phyloP scores from a whole-genome alignment of 1,284 basidiomycete species.

The Microbotryum saponariae region DNA sequence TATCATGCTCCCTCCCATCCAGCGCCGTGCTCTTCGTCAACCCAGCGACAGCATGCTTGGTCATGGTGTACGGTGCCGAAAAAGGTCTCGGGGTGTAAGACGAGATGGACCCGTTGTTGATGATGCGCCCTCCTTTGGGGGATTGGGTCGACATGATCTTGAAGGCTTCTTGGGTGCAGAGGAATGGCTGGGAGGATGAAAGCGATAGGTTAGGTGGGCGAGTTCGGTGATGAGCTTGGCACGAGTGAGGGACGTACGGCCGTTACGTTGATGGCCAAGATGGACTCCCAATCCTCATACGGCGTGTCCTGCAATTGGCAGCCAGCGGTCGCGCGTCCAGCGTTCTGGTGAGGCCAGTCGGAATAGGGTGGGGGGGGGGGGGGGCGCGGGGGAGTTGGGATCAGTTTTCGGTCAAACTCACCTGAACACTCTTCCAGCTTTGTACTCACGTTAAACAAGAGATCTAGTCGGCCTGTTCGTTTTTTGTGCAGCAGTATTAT shows the following conservation, averaged over 20 bases:
- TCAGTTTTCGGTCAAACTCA: not conserved
- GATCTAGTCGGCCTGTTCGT: slow-evolving; percentile 55
- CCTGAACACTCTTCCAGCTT: not conserved
- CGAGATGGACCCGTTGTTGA: slow-evolving; percentile 75
- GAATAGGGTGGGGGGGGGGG: too few relatives aligned
- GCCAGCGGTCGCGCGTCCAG: slow-evolving; percentile 51
- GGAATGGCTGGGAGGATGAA: slow-evolving; percentile 46
- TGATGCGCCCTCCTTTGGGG: slow-evolving; percentile 62
- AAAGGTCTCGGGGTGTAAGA: slow-evolving; percentile 61
- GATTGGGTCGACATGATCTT: slow-evolving; percentile 61
- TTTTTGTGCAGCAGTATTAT: not conserved
- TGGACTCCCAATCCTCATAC: slow-evolving; percentile 54
- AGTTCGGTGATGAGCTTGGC: not conserved
- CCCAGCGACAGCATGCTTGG: slow-evolving; percentile 70
- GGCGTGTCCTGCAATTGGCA: slow-evolving; percentile 58
- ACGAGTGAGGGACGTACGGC: slow-evolving; percentile 38
- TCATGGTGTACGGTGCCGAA: slow-evolving; percentile 59
- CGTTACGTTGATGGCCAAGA: slow-evolving; percentile 62
- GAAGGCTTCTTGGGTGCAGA: slow-evolving; percentile 70
- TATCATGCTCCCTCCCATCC: slow-evolving; percentile 63
- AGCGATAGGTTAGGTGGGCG: not conserved
- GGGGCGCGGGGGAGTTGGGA: not conserved
- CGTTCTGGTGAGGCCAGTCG: slow-evolving; percentile 38
- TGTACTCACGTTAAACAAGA: slow-evolving; percentile 62
- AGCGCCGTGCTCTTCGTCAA: slow-evolving; percentile 65